phyloP scores from a whole-genome alignment of 768 basidiomycete species.

The Suillus alpinus region DNA sequence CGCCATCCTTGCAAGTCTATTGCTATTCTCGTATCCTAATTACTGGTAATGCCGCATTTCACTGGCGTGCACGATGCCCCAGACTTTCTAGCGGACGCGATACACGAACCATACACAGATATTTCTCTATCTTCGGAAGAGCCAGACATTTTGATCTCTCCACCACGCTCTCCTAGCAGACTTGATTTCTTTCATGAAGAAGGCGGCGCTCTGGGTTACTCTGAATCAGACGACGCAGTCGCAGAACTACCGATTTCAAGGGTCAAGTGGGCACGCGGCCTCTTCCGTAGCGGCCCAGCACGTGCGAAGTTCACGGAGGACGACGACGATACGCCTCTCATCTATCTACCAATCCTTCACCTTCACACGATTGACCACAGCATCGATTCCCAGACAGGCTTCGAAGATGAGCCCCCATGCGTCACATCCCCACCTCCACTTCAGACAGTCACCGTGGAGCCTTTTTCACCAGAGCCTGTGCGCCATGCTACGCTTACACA shows the following conservation, averaged over 20 bases:
- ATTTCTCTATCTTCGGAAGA: conserved; percentile 10
- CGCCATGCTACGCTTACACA: conserved; percentile 12
- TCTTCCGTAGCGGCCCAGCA: conserved; percentile 2
- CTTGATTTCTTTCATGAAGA: conserved; percentile 37
- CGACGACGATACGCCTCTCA: neutral
- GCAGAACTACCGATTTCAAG: neutral
- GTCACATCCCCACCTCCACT: conserved; percentile 11
- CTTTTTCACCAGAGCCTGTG: conserved; percentile 22
- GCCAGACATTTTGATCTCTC: conserved; percentile 16
- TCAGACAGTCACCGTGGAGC: conserved; percentile 14
- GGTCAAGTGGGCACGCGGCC: conserved; percentile 13
- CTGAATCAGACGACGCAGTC: conserved; percentile 4
- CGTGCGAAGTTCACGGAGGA: conserved; percentile 5
- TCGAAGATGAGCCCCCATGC: conserved; percentile 14
- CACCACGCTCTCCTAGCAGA: conserved; percentile 47
- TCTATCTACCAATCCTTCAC: conserved; percentile 3
- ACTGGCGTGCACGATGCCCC: neutral
- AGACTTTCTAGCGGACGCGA: conserved; percentile 8
- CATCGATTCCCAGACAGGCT: conserved; percentile 11
- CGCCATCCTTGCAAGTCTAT: neutral
- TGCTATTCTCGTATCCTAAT: neutral
- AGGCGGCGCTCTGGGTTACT: neutral
- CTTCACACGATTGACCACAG: neutral
- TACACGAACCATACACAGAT: conserved; percentile 7
- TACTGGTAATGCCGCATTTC: neutral